Evolutionary conservation across 2,329 filamentous ascomycete species (phyloP).

Genomic region (Alternaria burnsii): DNA sequence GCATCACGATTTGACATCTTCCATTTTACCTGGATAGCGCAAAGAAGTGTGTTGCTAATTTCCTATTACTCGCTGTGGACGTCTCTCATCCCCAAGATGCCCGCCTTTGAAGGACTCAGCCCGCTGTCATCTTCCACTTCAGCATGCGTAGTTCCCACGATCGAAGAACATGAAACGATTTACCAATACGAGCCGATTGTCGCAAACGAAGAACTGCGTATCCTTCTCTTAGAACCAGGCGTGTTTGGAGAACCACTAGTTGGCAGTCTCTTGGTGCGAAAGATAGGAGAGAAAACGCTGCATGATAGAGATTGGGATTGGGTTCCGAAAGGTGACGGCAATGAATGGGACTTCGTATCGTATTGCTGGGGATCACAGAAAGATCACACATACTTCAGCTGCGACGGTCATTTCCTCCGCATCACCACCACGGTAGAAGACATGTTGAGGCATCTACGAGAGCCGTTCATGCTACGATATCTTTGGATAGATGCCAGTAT

Average conservation of each 20-base stretch:
- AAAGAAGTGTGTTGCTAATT: not conserved
- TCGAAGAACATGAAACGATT: not conserved
- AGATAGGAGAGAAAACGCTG: not conserved
- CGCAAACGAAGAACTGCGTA: not conserved
- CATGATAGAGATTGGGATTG: not conserved
- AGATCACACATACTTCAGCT: too few species aligned
- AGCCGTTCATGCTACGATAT: not conserved
- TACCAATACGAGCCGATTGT: not conserved
- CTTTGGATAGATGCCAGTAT: not conserved
- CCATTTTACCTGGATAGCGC: not conserved
- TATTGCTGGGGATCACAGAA: too few species aligned
- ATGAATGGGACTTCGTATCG: too few species aligned
- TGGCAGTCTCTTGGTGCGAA: not conserved
- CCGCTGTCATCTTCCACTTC: not conserved
- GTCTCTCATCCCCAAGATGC: not conserved
- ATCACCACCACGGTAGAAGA: too few species aligned
- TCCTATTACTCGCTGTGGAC: not conserved
- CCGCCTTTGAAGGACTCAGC: not conserved
- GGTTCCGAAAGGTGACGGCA: too few species aligned
- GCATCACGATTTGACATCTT: too few species aligned
- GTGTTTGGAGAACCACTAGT: not conserved
- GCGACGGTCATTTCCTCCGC: accelerated
- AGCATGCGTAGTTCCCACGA: not conserved
- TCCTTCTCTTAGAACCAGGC: not conserved
- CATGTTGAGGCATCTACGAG: too few species aligned